Evolutionary conservation across 352 stramenopile genomes (phyloP), one percentile per base, ranked within the genome.

Genomic region (Phytopythium aichiense): DNA sequence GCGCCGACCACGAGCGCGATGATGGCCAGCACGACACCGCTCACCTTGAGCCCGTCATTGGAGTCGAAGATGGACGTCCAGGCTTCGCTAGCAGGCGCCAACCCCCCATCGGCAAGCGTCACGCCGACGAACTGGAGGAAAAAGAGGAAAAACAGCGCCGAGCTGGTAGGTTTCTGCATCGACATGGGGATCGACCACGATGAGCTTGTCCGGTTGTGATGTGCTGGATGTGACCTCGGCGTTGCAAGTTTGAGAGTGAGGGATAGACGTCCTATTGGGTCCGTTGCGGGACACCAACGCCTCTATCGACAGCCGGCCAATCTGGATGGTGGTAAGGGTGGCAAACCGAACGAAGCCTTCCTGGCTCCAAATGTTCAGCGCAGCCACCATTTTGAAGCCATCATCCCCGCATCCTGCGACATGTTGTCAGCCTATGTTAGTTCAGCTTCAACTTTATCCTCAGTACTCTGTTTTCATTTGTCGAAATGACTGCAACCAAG

Each of bases 31-130:
- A 87, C 58, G 23, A 58, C 63, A 6, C 71, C 68, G 22, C 69
- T 70, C 48, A 65, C 40, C 37, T 66, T 77, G 63, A 79, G 46
- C 1, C 73, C 63, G 28, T 52, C 40, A 15, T 67, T 68, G 16
- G 74, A 78, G 48, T 71, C 57, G 46, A 81, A 69, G 49, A 81
- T 72, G 35, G 71, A 76, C 30, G 55, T 60, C 55, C 37, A 50
- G 3, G 55, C 37, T 18, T 60, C 55, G 38, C 55, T 67, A 60
- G 60, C 53, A 37, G 66, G 64, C n/a, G 55, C 55, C 55, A 60
- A 30, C 38, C 53, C n/a, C 16, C 51, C 67, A 0, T 52, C 42
- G 13, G 23, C 61, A 18, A 65, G 11, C 37, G 40, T 16, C 4
- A 33, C 12, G 40, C 18, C 15, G 5, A 37, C 33, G 33, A 58